Conservation (phyloP, 129 eudicot species). For the Tagetes patula region DNA sequence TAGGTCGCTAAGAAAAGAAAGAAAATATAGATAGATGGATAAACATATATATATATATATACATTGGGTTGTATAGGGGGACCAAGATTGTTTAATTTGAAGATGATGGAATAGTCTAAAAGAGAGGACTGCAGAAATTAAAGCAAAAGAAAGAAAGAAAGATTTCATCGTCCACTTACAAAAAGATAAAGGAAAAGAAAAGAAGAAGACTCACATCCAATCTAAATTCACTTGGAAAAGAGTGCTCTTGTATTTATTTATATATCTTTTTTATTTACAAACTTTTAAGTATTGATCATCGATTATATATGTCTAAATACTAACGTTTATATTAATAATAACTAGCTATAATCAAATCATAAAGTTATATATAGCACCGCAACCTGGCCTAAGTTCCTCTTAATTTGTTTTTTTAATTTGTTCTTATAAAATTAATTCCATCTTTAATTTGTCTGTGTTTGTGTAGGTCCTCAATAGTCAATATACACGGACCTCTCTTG, state of each 20-base stretch:
- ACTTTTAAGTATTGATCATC: background rate
- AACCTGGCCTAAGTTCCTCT: too few species aligned
- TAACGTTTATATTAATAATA: too few species aligned
- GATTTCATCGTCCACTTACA: conserved; percentile 73
- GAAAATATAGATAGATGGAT: background rate
- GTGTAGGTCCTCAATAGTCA: too few species aligned
- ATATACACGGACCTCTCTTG: too few species aligned
- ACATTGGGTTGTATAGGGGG: conserved; percentile 34
- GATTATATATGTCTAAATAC: too few species aligned
- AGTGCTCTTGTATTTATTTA: conserved; percentile 63
- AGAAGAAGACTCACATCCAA: conserved; percentile 33
- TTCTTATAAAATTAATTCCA: too few species aligned
- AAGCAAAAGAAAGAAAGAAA: conserved; percentile 69
- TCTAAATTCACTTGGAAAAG: conserved; percentile 59
- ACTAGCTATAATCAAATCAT: too few species aligned
- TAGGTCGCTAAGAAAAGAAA: too few species aligned
- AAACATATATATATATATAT: conserved; percentile 6
- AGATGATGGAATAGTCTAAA: conserved; percentile 92
- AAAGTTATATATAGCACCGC: too few species aligned
- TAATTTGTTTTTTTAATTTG: too few species aligned
- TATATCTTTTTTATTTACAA: background rate
- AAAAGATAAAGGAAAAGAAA: conserved; percentile 41
- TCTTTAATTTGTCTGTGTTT: too few species aligned
- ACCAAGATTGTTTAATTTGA: conserved; percentile 37
- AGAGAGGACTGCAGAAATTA: conserved; percentile 52